Base-by-base conservation (phyloP, 2,329 filamentous ascomycete genomes). In the Escovopsis sp. region DNA sequence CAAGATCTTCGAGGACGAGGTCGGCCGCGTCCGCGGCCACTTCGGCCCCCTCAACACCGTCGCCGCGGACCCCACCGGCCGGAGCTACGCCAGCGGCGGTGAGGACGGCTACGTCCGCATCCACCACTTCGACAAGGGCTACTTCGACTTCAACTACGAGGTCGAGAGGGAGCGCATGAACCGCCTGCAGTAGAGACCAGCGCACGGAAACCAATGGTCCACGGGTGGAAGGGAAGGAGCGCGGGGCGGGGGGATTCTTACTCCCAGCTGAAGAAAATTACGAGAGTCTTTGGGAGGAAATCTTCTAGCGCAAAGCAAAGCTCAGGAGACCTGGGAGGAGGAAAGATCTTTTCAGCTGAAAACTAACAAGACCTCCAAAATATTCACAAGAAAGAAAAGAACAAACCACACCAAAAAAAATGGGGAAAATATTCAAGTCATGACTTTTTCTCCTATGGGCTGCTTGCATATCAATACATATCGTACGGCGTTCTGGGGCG, bases 1-100 rank as follows among this genome's bases (percentile, higher is more conserved):
- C 80, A 96, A 94, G 76, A 82, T 98, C 62, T 96, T 98, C 62
- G 87, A 94, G 67, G 89, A 98, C 65, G 91, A 98, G 71, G 89
- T 96, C 57, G 91, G 91, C 53, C 82, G 91, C 71, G 91, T 98
- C 50, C 78, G 87, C 60, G 91, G 91, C 49, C 91, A 98, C 66
- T 98, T 98, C 66, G 91, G 91, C 60, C 91, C 84, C 51, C 72
- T 95, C 59, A 95, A 98, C 74, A 95, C 91, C 48, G 86, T 98
- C 53, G 88, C 91, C 39, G 85, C 85, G 44, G 85, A 94, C 65
- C 91, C 91, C 27, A 81, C 81, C 46, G 91, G 91, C 57, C 88
- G 83, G 60, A 79, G 85, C 56, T 98, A 98, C 67, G 88, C 87
- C 57, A 89, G 82, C 57, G 91, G 91, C 53, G 89, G 88, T 66